Percentiles rank a stretch among this genome's conserved stretches.
Conservation (phyloP, 129 eudicot species). For the Arctium minus region DNA sequence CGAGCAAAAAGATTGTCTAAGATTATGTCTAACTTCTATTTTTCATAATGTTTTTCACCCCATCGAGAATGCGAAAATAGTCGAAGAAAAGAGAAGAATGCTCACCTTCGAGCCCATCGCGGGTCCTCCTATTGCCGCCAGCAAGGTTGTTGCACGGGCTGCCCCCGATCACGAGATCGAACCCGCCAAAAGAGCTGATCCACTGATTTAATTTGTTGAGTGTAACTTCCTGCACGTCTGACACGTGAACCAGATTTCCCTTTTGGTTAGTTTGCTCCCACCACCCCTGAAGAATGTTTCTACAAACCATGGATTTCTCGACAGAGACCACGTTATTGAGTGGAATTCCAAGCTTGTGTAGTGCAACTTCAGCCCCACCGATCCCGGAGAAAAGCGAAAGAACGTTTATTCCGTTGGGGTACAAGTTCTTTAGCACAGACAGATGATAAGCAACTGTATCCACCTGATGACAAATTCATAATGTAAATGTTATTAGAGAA, state of each 20-base stretch:
- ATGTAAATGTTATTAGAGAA: background rate
- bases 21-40: background rate
- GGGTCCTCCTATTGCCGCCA: slow-evolving; percentile 33
- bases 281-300: slow-evolving; percentile 20
- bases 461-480: slow-evolving; percentile 12
- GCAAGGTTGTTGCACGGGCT: slow-evolving; percentile 48
- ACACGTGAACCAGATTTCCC: slow-evolving; percentile 25
- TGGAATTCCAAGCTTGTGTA: slow-evolving; percentile 36
- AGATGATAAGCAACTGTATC: slow-evolving; percentile 50
- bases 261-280: slow-evolving; percentile 39
- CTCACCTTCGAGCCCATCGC: slow-evolving; percentile 39
- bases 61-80: slow-evolving; percentile 33
- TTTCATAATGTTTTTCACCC: slow-evolving; percentile 16
- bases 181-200: slow-evolving; percentile 25
- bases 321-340: slow-evolving; percentile 42
- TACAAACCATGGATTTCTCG: slow-evolving; percentile 22
- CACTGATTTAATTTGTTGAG: background rate
- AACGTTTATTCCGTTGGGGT: slow-evolving; percentile 33
- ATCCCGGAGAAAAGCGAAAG: slow-evolving; percentile 51
- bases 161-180: slow-evolving; percentile 51
- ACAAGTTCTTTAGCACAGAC: slow-evolving; percentile 34
- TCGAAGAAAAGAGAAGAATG: slow-evolving; percentile 41
- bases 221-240: slow-evolving; percentile 8
- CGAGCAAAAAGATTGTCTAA: background rate
- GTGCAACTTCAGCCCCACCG: slow-evolving; percentile 51